These are phyloP conservation scores for Nectriaceae sp. DNA, from an alignment of 2,329 filamentous ascomycete genomes.

Conservation along the genomic window DNA sequence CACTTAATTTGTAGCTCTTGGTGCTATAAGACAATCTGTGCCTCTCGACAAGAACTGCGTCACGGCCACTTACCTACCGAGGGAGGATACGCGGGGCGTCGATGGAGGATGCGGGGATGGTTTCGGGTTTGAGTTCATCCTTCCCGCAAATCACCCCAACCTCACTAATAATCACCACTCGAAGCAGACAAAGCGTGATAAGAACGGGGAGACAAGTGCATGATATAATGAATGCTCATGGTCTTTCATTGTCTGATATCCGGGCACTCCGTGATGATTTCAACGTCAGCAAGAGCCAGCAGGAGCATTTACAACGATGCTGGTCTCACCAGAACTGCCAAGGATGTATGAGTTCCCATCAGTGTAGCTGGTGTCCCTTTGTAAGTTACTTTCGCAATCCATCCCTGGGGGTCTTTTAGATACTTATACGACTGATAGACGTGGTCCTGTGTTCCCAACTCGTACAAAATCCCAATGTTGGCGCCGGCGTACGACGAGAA, in stretches of 20 bases:
- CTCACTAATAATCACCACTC: too few species aligned
- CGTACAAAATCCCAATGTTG: constrained; percentile 45
- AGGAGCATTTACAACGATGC: constrained; percentile 49
- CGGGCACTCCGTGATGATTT: constrained; percentile 28
- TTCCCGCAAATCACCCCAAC: too few species aligned
- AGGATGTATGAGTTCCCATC: constrained; percentile 43
- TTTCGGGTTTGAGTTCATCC: too few species aligned
- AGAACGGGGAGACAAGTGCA: too few species aligned
- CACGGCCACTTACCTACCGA: too few species aligned
- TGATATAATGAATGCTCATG: too few species aligned
- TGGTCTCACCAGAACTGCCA: constrained; percentile 53
- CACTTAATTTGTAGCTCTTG: too few species aligned
- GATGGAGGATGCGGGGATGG: too few species aligned
- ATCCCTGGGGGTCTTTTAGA: neutral
- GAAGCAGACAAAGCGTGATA: too few species aligned
- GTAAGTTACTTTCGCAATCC: constrained; percentile 34
- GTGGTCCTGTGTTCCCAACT: constrained; percentile 56
- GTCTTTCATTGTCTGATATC: neutral
- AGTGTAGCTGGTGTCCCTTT: constrained; percentile 57
- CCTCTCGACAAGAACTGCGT: too few species aligned
- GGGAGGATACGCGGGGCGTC: too few species aligned
- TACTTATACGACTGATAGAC: constrained; percentile 39
- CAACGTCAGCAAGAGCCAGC: constrained; percentile 27
- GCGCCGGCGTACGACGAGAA: constrained; percentile 52
- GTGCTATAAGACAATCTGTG: too few species aligned